These are phyloP conservation scores for Cyclotella sp. DNA, from an alignment of 108 stramenopile genomes.

Conservation along the genomic window DNA sequence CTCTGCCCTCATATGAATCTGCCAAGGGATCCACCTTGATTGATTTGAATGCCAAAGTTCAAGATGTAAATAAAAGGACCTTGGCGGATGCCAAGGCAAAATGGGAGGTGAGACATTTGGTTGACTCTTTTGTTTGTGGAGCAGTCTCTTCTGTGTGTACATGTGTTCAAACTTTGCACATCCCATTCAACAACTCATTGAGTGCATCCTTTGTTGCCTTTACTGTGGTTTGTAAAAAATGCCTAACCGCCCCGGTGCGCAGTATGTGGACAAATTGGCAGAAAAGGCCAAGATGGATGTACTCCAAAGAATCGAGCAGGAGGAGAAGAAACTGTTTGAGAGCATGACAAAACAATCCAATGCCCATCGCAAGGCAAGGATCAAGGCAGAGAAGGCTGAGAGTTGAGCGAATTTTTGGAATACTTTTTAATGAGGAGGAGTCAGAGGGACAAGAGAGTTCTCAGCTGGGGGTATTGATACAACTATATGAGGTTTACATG, in stretches of 20 bases:
- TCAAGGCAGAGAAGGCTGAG: conserved; percentile 47
- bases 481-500: too few species aligned
- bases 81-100: conserved; percentile 38
- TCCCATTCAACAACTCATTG: too few species aligned
- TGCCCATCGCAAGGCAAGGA: conserved; percentile 20
- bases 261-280: conserved; percentile 24
- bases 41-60: conserved; percentile 40
- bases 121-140: too few species aligned
- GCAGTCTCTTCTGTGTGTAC: too few species aligned
- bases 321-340: conserved; percentile 37
- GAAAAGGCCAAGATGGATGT: conserved; percentile 44
- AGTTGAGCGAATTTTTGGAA: conserved; percentile 51
- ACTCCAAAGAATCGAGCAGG: conserved; percentile 36
- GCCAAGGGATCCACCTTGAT: conserved; percentile 42
- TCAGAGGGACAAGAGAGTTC: too few species aligned
- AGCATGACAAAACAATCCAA: conserved; percentile 29
- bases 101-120: conserved; percentile 34
- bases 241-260: too few species aligned
- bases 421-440: too few species aligned
- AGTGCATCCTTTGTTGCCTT: not conserved
- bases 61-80: conserved; percentile 46
- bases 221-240: too few species aligned
- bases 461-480: too few species aligned
- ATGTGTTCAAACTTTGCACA: too few species aligned
- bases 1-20: conserved; percentile 49